phyloP scores from a whole-genome alignment of 225 moss, liverwort and hornwort species.

The Physcomitrellopsis africana region DNA sequence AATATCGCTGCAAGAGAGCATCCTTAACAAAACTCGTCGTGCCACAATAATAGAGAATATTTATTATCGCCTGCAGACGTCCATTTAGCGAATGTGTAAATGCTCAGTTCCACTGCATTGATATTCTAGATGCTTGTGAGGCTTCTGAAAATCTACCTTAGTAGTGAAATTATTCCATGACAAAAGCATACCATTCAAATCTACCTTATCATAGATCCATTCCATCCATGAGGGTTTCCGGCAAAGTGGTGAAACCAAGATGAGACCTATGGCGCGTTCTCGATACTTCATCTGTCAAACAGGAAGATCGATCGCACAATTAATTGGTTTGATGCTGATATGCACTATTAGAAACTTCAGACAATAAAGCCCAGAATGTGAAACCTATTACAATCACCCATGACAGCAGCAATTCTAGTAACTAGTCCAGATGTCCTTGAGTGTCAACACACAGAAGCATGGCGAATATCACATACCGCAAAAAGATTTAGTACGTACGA shows the following conservation, averaged over 20 bases:
- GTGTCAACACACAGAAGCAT: not conserved
- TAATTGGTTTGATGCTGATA: not conserved
- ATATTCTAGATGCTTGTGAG: not conserved
- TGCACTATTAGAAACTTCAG: not conserved
- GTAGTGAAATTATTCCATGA: not conserved
- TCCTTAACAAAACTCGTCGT: constrained; percentile 53
- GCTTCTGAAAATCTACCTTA: not conserved
- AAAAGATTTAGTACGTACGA: constrained; percentile 55
- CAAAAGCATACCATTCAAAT: not conserved
- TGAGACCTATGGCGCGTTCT: constrained; percentile 49
- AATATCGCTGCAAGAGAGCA: constrained; percentile 52
- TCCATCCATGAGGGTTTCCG: constrained; percentile 54
- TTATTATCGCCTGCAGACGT: constrained; percentile 49
- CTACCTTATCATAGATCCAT: constrained; percentile 66
- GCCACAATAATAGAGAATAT: constrained; percentile 59
- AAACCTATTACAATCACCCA: not conserved
- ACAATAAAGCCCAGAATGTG: not conserved
- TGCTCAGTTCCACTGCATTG: not conserved
- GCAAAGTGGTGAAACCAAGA: constrained; percentile 59
- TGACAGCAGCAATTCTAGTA: not conserved
- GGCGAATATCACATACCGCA: constrained; percentile 47
- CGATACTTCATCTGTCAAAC: constrained; percentile 59
- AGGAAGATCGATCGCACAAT: not conserved
- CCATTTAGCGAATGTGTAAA: not conserved
- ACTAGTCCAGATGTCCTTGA: not conserved